Evolutionary conservation across 2,329 filamentous ascomycete genomes (phyloP).

Genomic region (Albifimbria verrucaria): DNA sequence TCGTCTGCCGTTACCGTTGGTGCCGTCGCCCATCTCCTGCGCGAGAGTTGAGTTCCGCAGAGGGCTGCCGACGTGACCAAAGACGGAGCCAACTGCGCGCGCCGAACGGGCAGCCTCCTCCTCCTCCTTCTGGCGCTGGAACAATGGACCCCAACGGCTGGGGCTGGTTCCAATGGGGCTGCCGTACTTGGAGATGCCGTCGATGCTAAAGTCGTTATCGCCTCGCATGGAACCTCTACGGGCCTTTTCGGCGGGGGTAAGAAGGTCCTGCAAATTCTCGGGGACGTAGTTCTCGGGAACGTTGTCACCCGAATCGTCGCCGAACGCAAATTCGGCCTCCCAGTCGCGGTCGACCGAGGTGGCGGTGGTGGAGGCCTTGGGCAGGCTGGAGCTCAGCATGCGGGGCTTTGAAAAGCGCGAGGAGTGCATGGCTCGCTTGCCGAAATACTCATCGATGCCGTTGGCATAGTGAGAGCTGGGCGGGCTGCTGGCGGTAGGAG

Average conservation of each 20-base stretch:
- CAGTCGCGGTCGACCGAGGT: conserved; percentile 62
- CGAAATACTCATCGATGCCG: conserved; percentile 56
- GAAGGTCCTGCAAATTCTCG: conserved; percentile 61
- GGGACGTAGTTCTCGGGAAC: conserved; percentile 63
- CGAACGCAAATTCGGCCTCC: conserved; percentile 68
- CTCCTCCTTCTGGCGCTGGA: conserved; percentile 58
- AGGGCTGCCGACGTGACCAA: conserved; percentile 64
- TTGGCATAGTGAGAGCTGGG: conserved; percentile 50
- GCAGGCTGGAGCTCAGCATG: conserved; percentile 65
- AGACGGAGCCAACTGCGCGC: conserved; percentile 45
- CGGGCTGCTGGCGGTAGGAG: conserved; percentile 43
- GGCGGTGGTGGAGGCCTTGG: conserved; percentile 39
- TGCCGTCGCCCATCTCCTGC: conserved; percentile 43
- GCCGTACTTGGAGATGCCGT: conserved; percentile 55
- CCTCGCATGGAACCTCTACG: conserved; percentile 57
- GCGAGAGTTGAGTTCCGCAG: conserved; percentile 61
- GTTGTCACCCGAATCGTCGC: conserved; percentile 65
- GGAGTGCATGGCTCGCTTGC: conserved; percentile 70
- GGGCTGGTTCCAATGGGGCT: conserved; percentile 58
- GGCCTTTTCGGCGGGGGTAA: conserved; percentile 66
- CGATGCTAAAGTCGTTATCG: conserved; percentile 48
- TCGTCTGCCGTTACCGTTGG: conserved; percentile 37
- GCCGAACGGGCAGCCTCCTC: conserved; percentile 42
- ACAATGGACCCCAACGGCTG: conserved; percentile 59
- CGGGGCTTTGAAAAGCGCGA: conserved; percentile 66